phyloP scores from a whole-genome alignment of 1,284 basidiomycete genomes.

The Porodaedalea pini region DNA sequence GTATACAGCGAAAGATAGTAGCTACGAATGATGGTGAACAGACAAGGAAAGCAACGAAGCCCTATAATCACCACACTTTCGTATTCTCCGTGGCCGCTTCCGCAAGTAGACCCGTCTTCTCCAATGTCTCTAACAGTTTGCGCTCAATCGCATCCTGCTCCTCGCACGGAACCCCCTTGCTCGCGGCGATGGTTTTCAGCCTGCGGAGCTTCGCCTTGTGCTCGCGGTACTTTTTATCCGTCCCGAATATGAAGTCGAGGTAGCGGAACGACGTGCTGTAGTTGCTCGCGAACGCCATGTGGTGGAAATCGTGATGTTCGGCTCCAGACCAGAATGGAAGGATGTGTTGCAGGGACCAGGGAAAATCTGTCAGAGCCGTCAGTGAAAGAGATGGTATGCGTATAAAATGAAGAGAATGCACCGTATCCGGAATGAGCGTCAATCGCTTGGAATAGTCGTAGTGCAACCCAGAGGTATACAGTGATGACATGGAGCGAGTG shows the following conservation, averaged over 20 bases:
- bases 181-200: constrained; percentile 46
- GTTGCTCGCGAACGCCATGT: constrained; percentile 89
- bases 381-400: no score
- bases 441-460: constrained; percentile 95
- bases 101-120: constrained; percentile 67
- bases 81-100: constrained; percentile 55
- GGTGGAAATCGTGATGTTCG: constrained; percentile 97
- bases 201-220: constrained; percentile 62
- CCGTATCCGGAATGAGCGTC: constrained; percentile 97
- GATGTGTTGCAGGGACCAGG: constrained; percentile 94
- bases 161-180: constrained; percentile 45
- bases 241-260: constrained; percentile 85
- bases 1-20: no score
- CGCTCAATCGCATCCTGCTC: constrained; percentile 55
- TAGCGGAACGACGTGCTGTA: constrained; percentile 92
- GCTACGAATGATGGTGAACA: no score
- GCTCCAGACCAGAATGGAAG: constrained; percentile 98
- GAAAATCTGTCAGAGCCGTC: constrained; percentile 65
- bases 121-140: constrained; percentile 56
- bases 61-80: background rate
- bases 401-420: constrained; percentile 35
- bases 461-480: constrained; percentile 91
- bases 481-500: constrained; percentile 84
- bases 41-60: no score
- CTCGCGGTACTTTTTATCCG: constrained; percentile 79